Evolutionary conservation across 768 basidiomycete genomes (phyloP).

Genomic region (Pleurotus ostreatus): DNA sequence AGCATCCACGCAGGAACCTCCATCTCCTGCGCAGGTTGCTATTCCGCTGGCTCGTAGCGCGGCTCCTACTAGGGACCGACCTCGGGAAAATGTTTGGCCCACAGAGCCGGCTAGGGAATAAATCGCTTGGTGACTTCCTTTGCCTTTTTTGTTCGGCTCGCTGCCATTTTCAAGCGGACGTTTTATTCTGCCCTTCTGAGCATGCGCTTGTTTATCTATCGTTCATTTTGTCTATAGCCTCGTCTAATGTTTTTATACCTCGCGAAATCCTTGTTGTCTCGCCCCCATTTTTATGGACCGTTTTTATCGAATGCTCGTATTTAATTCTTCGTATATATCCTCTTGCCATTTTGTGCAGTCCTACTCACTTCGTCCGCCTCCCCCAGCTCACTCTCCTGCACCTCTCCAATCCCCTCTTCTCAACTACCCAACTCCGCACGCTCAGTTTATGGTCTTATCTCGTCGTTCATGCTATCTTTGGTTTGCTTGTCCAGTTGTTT

Average conservation of each 20-base stretch:
- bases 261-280: background rate
- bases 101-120: slow-evolving; percentile 4
- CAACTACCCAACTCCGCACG: background rate
- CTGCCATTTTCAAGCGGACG: too few species aligned
- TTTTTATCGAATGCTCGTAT: slow-evolving; percentile 7
- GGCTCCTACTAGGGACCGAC: background rate
- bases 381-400: background rate
- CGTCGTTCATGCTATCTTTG: slow-evolving; percentile 5
- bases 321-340: slow-evolving; percentile 4
- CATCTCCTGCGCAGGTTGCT: background rate
- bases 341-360: background rate
- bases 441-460: background rate
- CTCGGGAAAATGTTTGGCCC: slow-evolving; percentile 7
- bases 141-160: too few species aligned
- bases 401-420: background rate
- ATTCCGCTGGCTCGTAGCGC: slow-evolving; percentile 2
- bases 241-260: slow-evolving; percentile 8
- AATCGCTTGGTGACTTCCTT: background rate
- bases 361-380: background rate
- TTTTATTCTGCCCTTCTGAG: too few species aligned
- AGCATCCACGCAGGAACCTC: background rate
- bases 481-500: slow-evolving; percentile 7
- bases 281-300: background rate
- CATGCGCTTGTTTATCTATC: background rate
- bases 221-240: slow-evolving; percentile 3